These are phyloP conservation scores for Fraxinus excelsior DNA, from an alignment of 257 asterid genomes.

Conservation along the genomic window DNA sequence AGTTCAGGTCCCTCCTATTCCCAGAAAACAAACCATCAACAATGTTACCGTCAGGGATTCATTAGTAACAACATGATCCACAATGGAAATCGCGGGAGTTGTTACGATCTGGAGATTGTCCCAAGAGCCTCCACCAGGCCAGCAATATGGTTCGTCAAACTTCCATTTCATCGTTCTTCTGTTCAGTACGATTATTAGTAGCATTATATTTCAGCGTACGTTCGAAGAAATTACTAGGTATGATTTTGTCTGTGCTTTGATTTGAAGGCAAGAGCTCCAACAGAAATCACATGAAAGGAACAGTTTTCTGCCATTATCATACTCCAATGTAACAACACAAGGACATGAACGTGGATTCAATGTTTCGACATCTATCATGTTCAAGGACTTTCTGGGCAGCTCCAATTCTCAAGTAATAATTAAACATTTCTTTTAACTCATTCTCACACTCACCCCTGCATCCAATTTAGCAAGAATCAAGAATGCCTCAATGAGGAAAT, in stretches of 20 bases:
- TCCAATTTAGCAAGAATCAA: neutral
- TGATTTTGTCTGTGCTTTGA: neutral
- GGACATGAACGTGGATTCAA: conserved; percentile 7
- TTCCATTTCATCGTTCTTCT: neutral
- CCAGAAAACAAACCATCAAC: neutral
- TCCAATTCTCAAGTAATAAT: conserved; percentile 19
- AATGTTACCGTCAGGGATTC: conserved; percentile 13
- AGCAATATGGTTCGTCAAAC: conserved; percentile 20
- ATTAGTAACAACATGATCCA: neutral
- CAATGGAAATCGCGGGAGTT: neutral
- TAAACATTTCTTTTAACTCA: neutral
- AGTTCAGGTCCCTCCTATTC: neutral
- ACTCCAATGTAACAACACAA: conserved; percentile 6
- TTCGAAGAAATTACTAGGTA: neutral
- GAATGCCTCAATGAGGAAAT: neutral
- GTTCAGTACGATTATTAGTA: neutral
- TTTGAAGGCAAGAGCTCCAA: conserved; percentile 39
- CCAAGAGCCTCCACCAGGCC: conserved; percentile 4
- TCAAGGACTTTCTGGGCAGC: conserved; percentile 36
- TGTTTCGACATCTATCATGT: conserved; percentile 22
- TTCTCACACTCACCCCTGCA: neutral
- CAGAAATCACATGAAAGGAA: conserved; percentile 21
- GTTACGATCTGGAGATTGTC: conserved; percentile 1
- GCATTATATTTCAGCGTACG: neutral
- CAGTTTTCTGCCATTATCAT: neutral